Percentiles rank a stretch among this genome's conserved stretches.
Conservation (phyloP, 768 basidiomycete genomes). For the Jaapia argillacea region DNA sequence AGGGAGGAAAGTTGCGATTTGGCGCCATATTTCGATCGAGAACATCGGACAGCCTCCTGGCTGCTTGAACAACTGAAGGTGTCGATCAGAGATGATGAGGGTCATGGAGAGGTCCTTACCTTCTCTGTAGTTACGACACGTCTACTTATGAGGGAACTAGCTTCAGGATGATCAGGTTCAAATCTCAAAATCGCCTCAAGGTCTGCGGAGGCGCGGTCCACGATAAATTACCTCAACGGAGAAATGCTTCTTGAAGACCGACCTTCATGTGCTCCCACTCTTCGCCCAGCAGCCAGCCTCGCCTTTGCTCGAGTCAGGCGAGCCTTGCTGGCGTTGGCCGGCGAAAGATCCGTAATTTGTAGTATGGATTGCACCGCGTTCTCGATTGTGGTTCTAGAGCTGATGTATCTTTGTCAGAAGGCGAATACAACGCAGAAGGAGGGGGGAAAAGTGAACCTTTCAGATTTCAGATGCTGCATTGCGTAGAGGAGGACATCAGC, state of each 20-base stretch:
- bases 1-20: slow-evolving; percentile 53
- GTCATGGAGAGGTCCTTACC: not conserved
- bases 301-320: slow-evolving; percentile 59
- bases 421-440: not conserved
- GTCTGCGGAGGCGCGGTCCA: slow-evolving; percentile 27
- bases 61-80: slow-evolving; percentile 29
- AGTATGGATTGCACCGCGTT: slow-evolving; percentile 68
- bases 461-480: slow-evolving; percentile 69
- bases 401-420: slow-evolving; percentile 8
- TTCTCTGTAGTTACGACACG: not conserved
- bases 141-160: slow-evolving; percentile 36
- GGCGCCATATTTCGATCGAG: slow-evolving; percentile 64
- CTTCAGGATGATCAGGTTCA: slow-evolving; percentile 65
- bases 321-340: slow-evolving; percentile 45
- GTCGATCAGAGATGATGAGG: slow-evolving; percentile 12
- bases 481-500: slow-evolving; percentile 67
- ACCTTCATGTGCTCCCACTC: slow-evolving; percentile 61
- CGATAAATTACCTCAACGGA: slow-evolving; percentile 6
- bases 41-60: slow-evolving; percentile 28
- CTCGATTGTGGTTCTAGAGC: slow-evolving; percentile 55
- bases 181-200: slow-evolving; percentile 48
- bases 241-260: slow-evolving; percentile 11
- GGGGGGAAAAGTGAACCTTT: slow-evolving; percentile 33
- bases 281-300: slow-evolving; percentile 48
- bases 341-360: slow-evolving; percentile 40